Evolutionary conservation across 176 grass and related monocot genomes (phyloP).

Genomic region (Raddia guianensis): DNA sequence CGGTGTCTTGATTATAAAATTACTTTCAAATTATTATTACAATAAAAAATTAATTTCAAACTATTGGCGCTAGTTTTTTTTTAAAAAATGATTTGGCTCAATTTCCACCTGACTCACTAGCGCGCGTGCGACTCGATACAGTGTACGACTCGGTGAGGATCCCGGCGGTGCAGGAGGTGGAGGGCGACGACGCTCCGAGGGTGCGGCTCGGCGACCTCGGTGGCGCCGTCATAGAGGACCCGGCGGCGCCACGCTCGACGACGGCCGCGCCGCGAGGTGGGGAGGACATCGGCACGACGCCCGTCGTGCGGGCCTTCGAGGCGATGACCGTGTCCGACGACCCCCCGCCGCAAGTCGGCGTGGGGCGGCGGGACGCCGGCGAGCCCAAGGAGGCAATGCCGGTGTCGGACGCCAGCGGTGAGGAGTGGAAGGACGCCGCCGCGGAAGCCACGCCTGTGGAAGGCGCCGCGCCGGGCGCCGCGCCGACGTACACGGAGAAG

Average conservation of each 20-base stretch:
- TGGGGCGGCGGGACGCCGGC: neutral
- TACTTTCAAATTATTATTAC: too few species aligned
- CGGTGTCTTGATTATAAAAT: too few species aligned
- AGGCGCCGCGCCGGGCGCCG: neutral
- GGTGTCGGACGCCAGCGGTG: conserved; percentile 14
- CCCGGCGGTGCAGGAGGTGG: conserved; percentile 3
- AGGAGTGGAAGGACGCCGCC: conserved; percentile 4
- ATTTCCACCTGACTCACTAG: too few species aligned
- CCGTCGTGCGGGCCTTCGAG: conserved; percentile 68
- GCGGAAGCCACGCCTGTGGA: neutral
- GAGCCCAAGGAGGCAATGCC: neutral
- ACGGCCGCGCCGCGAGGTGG: conserved; percentile 49
- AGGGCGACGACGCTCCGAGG: conserved; percentile 17
- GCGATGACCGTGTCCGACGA: conserved; percentile 57
- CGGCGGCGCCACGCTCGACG: conserved; percentile 55
- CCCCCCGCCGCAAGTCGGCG: neutral
- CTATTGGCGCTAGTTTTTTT: too few species aligned
- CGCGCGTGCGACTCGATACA: conserved; percentile 8
- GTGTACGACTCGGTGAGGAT: conserved; percentile 40
- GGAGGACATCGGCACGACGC: conserved; percentile 70
- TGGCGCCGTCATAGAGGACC: conserved; percentile 49
- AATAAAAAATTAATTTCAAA: too few species aligned
- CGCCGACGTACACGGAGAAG: conserved; percentile 56
- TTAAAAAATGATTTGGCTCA: too few species aligned
- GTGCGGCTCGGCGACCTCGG: conserved; percentile 42